Percentiles rank a stretch among this genome's conserved stretches.
These are phyloP conservation scores for Phytophthora hibernalis DNA, from an alignment of 352 stramenopile species.

Conservation along the genomic window DNA sequence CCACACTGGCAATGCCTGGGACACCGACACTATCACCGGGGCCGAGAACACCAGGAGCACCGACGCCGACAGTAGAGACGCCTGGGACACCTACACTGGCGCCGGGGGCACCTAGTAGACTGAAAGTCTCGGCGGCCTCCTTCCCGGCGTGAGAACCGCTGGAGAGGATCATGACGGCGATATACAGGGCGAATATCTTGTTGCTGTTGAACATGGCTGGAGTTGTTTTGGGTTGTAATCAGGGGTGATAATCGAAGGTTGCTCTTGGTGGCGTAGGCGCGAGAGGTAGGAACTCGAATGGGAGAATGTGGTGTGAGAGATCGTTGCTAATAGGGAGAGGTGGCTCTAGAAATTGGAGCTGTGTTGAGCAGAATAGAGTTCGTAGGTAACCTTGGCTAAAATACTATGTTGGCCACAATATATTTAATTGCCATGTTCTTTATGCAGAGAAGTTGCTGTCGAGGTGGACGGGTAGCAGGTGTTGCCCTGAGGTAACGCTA, in stretches of 20 bases:
- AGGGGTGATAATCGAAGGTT: not conserved
- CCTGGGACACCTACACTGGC: conserved; percentile 9
- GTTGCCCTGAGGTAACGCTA: no score
- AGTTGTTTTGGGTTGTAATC: conserved; percentile 3
- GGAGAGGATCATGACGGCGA: conserved; percentile 6
- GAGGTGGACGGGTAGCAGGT: no score
- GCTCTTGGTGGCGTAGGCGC: conserved; percentile 2
- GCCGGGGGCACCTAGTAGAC: conserved; percentile 9
- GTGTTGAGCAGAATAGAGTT: no score
- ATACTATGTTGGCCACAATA: no score
- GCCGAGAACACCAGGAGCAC: not conserved
- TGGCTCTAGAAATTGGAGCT: no score
- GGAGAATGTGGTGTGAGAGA: not conserved
- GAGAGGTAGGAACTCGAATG: conserved; percentile 5
- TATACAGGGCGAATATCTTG: conserved; percentile 15
- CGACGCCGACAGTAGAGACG: not conserved
- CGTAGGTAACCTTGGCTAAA: no score
- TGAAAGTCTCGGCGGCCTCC: conserved; percentile 11
- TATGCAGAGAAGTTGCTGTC: no score
- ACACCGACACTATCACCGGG: conserved; percentile 10
- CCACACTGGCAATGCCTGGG: conserved; percentile 8
- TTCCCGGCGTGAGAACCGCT: conserved; percentile 1
- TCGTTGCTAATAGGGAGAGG: no score
- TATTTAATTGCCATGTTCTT: no score
- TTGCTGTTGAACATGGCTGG: conserved; percentile 17